phyloP scores from a whole-genome alignment of 2,329 filamentous ascomycete genomes.

The Colletotrichum tamarilloi region DNA sequence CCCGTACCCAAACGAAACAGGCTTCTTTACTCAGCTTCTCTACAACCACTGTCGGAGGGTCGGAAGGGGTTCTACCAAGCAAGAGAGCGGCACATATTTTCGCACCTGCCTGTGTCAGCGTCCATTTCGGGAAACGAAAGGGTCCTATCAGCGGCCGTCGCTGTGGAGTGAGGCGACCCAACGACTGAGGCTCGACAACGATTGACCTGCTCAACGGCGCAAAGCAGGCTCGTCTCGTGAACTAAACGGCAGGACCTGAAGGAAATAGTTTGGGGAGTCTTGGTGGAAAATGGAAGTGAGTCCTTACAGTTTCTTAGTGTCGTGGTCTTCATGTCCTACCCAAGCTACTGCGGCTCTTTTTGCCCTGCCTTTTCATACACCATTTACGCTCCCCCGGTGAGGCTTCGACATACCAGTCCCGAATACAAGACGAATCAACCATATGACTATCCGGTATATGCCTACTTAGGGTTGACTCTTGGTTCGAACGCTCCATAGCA shows the following conservation, averaged over 20 bases:
- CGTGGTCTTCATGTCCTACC: not conserved
- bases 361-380: not conserved
- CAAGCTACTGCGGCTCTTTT: not conserved
- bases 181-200: not conserved
- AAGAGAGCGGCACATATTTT: not conserved
- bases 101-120: not conserved
- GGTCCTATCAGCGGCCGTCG: not conserved
- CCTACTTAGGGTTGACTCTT: not conserved
- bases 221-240: not conserved
- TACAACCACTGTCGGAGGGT: not conserved
- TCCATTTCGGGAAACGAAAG: not conserved
- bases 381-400: not conserved
- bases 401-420: not conserved
- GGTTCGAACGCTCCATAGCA: not conserved
- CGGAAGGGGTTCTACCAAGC: not conserved
- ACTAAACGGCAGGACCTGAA: not conserved
- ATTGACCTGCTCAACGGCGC: not conserved
- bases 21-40: not conserved
- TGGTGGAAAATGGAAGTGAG: slow-evolving; percentile 30
- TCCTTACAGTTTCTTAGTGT: slow-evolving; percentile 15
- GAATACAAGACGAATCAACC: not conserved
- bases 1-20: not conserved
- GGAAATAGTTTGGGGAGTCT: not conserved
- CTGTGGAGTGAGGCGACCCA: not conserved
- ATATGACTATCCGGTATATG: not conserved